Evolutionary conservation across 1,139 yeast genomes (phyloP), one percentile per base, ranked within the genome.

Genomic region (Blastobotrys raffinosifermentans): DNA sequence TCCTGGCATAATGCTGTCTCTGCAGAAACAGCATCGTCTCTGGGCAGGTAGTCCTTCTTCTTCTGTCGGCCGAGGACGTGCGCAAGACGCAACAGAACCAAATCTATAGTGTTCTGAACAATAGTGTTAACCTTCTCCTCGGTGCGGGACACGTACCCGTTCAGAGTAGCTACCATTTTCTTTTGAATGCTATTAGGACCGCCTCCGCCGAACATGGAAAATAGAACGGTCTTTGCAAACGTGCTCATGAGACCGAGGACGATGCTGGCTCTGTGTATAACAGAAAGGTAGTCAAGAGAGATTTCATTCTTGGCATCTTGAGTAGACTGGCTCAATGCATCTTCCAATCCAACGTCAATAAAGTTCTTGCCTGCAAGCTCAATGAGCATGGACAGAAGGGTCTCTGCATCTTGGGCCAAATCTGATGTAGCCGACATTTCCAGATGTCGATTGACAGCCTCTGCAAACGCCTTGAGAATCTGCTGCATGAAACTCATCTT

Each of bases 281-380:
- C 70, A 19, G 61, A 57, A 44, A 84, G 58, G 50, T 71, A 77
- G 9, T 55, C 58, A 29, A 80, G 61, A 38, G 68, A 66, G 11
- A 74, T 46, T 3, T 60, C 57, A 11, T 37, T 43, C 38, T 55
- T 54, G 29, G 60, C 51, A 38, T 70, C 73, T 32, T 61, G 64
- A 17, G 61, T 49, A 17, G 70, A 58, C 19, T 57, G 67, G 47
- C 75, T 80, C 10, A 51, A 40, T 0, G 89, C 72, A 7, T 79
- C 77, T 49, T 85, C 95, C 26, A 89, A 61, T 0, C 86, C 87
- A 15, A 78, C 70, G 32, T 84, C 87, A 37, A 86, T 72, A 53
- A 84, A 86, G 4, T 80, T 71, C 33, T 75, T 75, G 1, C 94
- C 93, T 35, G 85, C 70, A 41, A 82, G 86, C 42, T 77, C 70